Conservation (phyloP, 495 filamentous ascomycete species). For the Penicillium cataractarum region DNA sequence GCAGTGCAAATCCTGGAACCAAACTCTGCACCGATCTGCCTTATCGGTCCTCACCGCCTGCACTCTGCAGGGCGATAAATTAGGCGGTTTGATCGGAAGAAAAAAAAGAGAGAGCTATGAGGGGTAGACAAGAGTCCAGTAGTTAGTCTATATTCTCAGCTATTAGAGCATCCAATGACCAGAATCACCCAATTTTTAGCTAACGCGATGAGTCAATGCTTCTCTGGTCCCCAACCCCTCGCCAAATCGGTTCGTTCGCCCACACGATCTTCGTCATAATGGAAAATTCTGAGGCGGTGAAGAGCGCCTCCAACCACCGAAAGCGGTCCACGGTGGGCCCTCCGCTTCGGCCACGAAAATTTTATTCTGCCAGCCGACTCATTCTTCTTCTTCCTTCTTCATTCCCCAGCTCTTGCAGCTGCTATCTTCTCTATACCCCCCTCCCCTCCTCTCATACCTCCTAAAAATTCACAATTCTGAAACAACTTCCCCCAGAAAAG, state of each 20-base stretch:
- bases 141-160: background rate
- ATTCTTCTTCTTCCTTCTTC: conserved; percentile 21
- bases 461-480: conserved; percentile 2
- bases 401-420: conserved; percentile 34
- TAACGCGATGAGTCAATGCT: background rate
- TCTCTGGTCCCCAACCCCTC: background rate
- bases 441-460: conserved; percentile 1
- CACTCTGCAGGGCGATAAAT: conserved; percentile 15
- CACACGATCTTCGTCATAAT: conserved; percentile 8
- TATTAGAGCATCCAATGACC: background rate
- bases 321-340: conserved; percentile 21
- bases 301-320: conserved; percentile 9
- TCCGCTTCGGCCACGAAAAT: conserved; percentile 24
- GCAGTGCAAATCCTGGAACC: too few relatives aligned
- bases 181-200: background rate
- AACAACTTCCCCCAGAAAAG: background rate
- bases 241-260: background rate
- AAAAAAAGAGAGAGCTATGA: background rate
- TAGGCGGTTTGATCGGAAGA: background rate
- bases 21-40: conserved; percentile 14
- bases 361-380: conserved; percentile 27
- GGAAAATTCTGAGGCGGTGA: conserved; percentile 25
- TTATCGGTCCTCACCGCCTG: conserved; percentile 19
- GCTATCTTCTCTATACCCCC: conserved; percentile 14
- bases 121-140: background rate